A percentile compares a stretch with the other conserved stretches of the same genome.
Evolutionary conservation across 1,284 basidiomycete genomes (phyloP).

Genomic region (Cutaneotrichosporon sp.): DNA sequence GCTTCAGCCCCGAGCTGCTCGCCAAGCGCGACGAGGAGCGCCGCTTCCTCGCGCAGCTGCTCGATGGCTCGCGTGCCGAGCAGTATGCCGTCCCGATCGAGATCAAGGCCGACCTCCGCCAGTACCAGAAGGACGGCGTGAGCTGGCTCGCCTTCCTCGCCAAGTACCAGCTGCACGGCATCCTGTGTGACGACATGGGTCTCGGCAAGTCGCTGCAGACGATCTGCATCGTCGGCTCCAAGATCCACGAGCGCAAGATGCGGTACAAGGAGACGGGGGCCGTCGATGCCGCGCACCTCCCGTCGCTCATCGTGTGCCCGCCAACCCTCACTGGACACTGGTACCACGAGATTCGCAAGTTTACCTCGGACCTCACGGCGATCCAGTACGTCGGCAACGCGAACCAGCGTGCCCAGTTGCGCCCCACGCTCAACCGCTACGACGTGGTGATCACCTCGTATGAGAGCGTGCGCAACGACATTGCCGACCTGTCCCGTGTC

Average conservation of each 20-base stretch:
- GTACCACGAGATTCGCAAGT: slow-evolving; percentile 97
- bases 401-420: slow-evolving; percentile 74
- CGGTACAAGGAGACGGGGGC: slow-evolving; percentile 68
- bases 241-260: slow-evolving; percentile 82
- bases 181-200: slow-evolving; percentile 99
- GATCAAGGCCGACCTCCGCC: slow-evolving; percentile 92
- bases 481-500: slow-evolving; percentile 69
- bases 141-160: slow-evolving; percentile 99
- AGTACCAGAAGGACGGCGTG: slow-evolving; percentile 98
- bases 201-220: slow-evolving; percentile 98
- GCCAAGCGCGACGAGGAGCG: slow-evolving; percentile 84
- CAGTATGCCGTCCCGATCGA: slow-evolving; percentile 83
- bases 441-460: slow-evolving; percentile 97
- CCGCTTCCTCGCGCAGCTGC: slow-evolving; percentile 87
- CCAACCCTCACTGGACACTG: slow-evolving; percentile 97
- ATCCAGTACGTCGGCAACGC: slow-evolving; percentile 89
- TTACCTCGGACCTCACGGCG: slow-evolving; percentile 73
- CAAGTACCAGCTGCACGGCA: slow-evolving; percentile 94
- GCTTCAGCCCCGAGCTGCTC: slow-evolving; percentile 87
- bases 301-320: slow-evolving; percentile 94
- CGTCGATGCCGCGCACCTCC: slow-evolving; percentile 80
- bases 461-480: slow-evolving; percentile 95
- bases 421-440: slow-evolving; percentile 66
- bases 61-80: slow-evolving; percentile 93
- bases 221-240: slow-evolving; percentile 94